Evolutionary conservation across 352 stramenopile species (phyloP), one percentile per base, ranked within the genome.

Genomic region (Globisporangium recalcitrans): DNA sequence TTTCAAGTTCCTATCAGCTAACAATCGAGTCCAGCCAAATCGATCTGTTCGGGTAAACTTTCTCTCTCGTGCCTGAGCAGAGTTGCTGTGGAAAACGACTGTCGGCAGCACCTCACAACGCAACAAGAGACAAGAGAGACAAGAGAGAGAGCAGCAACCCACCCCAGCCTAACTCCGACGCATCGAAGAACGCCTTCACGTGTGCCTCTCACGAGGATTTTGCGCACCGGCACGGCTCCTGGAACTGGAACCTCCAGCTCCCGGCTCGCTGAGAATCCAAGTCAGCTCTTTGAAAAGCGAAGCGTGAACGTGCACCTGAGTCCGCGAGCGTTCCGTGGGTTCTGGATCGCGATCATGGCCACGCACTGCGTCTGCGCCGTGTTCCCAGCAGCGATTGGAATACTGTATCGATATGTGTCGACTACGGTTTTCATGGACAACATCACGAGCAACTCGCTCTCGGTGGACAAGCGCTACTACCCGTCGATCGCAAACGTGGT

Each of bases 391-490:
- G 7, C 42, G 16, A 42, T 65, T 8, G 60, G 42, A 0, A 5
- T 58, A 3, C 52, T 65, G 19, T 65, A 65, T 13, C 60, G 26
- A 10, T 65, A 61, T 22, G 3, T 65, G 6, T 22, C 22, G 22
- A 60, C 38, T 21, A 53, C 42, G 16, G 48, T 22, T 21, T 36
- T 65, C 27, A 21, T 46, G 16, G 32, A 36, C 36, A 65, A 14
- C 4, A n/a, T 65, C 31, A 13, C 58, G 31, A 53, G 36, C 27
- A 54, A 61, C 38, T 26, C 36, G 19, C 31, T 60, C 21, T 40
- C 27, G 1, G 21, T 59, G 16, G 24, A 65, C 24, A 19, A n/a
- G 21, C 8, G 24, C 34, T 53, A 65, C 29, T 65, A 52, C 19
- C 22, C 13, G 36, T 6, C 36, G n/a, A 61, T 65, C 8, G n/a